phyloP scores from a whole-genome alignment of 1,284 basidiomycete species.

The Ceratorhiza oryzae-sativae region DNA sequence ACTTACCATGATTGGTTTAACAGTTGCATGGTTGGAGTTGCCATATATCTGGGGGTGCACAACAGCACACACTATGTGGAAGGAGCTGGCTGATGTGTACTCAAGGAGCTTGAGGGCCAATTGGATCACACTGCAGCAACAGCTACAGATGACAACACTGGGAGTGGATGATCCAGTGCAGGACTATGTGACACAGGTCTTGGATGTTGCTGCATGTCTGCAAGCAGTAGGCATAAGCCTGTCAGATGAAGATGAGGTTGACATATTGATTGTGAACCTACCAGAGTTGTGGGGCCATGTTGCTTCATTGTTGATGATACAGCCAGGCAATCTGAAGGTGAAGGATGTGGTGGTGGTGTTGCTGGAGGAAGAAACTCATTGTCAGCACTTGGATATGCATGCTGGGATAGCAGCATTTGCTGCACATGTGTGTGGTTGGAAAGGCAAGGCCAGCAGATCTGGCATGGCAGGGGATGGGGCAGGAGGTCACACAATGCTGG shows the following conservation, averaged over 20 bases:
- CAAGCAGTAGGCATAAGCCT: background rate
- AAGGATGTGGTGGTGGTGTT: conserved; percentile 8
- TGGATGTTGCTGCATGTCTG: background rate
- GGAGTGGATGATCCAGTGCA: background rate
- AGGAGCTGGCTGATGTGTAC: background rate
- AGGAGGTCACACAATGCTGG: too few relatives aligned
- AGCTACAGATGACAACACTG: background rate
- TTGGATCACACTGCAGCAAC: background rate
- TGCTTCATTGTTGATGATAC: conserved; percentile 9
- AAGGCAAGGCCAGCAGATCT: background rate
- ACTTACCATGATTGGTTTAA: conserved; percentile 17
- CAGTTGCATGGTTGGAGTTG: background rate
- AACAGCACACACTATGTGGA: background rate
- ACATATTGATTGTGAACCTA: conserved; percentile 12
- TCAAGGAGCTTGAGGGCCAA: background rate
- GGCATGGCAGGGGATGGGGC: too few relatives aligned
- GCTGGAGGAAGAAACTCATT: background rate
- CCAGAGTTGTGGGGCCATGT: background rate
- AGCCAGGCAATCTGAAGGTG: background rate
- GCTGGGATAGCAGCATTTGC: too few relatives aligned
- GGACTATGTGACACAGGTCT: background rate
- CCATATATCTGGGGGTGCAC: background rate
- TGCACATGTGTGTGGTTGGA: background rate
- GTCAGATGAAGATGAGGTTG: background rate
- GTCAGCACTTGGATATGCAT: background rate